Base-by-base conservation (phyloP, 306 rosid genomes). In the Quillaja saponaria region DNA sequence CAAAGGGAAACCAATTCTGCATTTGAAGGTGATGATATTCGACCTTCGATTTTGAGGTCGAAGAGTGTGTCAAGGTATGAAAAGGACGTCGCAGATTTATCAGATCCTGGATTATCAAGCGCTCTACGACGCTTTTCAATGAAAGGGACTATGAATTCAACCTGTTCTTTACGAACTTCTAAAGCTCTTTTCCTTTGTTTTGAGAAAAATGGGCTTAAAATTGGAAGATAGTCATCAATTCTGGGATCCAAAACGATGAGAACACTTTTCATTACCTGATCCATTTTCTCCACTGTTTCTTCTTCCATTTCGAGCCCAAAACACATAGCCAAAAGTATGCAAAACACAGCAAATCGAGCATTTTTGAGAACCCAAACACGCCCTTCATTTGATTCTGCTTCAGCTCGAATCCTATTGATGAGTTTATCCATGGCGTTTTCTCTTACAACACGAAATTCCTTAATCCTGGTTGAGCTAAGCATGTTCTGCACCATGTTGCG, bases 401-500 rank as follows among this genome's bases (percentile, higher is more conserved):
- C 96, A 0, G 39, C 37, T 6, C 52, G 46, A 0, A 94, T 76
- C 70, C 87, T 76, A 10, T 61, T 50, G 42, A 89, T 74, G 33
- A 94, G 75, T 13, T 33, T 87, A 15, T 87, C 80, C 95, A 94
- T 89, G 1, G 99, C 96, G 0, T 73, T 73, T 8, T 78, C 71
- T 0, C 99, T 67, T 6, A 89, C 89, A 8, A 28, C 8, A 25
- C 76, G 84, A 61, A 94, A 94, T 67, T 89, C 99, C 61, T 73
- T 84, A 1, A 94, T 8, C 58, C 95, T 68, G 4, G 20, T 71
- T 1, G 99, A 85, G 38, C 85, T 84, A 12, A 94, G 95, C 99
- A 89, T 94, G 76, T 94, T 94, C 83, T 94, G 97, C 1, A 94
- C 99, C 95, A 94, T 80, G 89, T 94, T 94, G 35, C 76, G 63